These are phyloP conservation scores for Eucalyptus sp. DNA, from an alignment of 345 rosid genomes.

Conservation along the genomic window DNA sequence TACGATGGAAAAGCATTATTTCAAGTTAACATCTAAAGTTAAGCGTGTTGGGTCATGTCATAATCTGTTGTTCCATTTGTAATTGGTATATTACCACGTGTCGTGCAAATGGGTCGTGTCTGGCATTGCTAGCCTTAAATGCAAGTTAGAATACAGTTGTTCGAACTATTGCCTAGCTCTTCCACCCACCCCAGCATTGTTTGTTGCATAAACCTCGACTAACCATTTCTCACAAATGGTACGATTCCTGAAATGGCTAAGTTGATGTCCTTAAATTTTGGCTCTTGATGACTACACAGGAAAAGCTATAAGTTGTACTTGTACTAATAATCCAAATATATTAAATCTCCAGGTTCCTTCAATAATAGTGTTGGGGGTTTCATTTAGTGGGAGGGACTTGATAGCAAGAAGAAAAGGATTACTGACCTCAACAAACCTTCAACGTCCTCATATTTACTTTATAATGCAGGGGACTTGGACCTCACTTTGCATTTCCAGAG, in stretches of 20 bases:
- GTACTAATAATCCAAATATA: background rate
- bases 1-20: background rate
- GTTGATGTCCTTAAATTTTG: background rate
- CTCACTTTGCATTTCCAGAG: constrained; percentile 38
- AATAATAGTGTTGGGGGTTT: background rate
- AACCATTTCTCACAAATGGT: background rate
- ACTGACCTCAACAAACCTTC: background rate
- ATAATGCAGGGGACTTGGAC: background rate
- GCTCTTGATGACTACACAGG: background rate
- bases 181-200: background rate
- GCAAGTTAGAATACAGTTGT: background rate
- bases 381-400: background rate
- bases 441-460: background rate
- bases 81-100: background rate
- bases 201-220: background rate
- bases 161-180: background rate
- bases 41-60: background rate
- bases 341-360: background rate
- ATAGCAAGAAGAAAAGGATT: background rate
- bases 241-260: background rate
- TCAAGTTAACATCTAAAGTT: background rate
- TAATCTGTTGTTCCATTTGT: background rate
- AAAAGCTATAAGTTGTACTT: background rate
- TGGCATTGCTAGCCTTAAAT: background rate
- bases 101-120: background rate